Evolutionary conservation across 495 filamentous ascomycete species (phyloP).

Genomic region (Talaromyces liani): DNA sequence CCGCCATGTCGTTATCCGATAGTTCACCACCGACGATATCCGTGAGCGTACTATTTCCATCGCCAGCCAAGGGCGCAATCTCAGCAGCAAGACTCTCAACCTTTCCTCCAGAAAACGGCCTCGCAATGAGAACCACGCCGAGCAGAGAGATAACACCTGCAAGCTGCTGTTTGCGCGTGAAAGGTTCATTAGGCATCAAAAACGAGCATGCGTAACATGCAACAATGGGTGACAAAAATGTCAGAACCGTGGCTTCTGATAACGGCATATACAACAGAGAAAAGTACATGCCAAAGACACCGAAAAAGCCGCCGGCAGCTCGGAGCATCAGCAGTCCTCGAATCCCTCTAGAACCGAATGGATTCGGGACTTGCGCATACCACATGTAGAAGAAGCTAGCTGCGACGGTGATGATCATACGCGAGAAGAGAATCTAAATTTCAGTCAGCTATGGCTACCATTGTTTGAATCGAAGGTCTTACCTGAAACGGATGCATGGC

Average conservation of each 20-base stretch:
- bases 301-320: slow-evolving; percentile 75
- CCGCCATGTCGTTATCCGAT: slow-evolving; percentile 16
- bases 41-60: slow-evolving; percentile 6
- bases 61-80: not conserved
- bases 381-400: slow-evolving; percentile 70
- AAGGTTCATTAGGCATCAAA: slow-evolving; percentile 65
- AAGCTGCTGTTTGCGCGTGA: slow-evolving; percentile 68
- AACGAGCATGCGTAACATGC: slow-evolving; percentile 78
- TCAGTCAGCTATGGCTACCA: too few species aligned
- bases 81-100: not conserved
- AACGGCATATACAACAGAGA: slow-evolving; percentile 83
- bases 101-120: slow-evolving; percentile 44
- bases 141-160: slow-evolving; percentile 67
- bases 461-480: slow-evolving; percentile 1
- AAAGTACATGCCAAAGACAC: slow-evolving; percentile 74
- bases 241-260: slow-evolving; percentile 87
- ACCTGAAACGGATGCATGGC: slow-evolving; percentile 81
- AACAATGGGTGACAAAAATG: slow-evolving; percentile 77
- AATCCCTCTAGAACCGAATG: slow-evolving; percentile 61
- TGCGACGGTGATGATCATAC: slow-evolving; percentile 71
- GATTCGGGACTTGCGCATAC: slow-evolving; percentile 55
- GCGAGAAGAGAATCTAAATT: slow-evolving; percentile 66
- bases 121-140: slow-evolving; percentile 81
- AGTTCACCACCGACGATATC: not conserved
- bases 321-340: slow-evolving; percentile 59